Conservation (phyloP, 257 asterid species). For the Ocimum tenuiflorum region DNA sequence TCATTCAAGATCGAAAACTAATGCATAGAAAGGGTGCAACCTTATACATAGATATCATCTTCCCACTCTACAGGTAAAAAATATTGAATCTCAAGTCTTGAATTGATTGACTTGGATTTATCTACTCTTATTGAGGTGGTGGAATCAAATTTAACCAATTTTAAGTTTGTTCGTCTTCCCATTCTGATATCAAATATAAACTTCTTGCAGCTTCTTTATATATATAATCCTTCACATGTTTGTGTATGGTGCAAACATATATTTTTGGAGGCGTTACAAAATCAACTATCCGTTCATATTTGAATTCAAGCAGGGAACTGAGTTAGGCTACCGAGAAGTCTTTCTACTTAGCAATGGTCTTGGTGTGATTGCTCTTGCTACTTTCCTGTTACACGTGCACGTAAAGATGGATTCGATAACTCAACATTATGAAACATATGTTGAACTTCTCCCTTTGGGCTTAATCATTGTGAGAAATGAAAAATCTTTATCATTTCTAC, state of each 20-base stretch:
- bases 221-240: slow-evolving; percentile 68
- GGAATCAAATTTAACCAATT: background rate
- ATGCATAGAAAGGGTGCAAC: slow-evolving; percentile 36
- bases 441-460: slow-evolving; percentile 69
- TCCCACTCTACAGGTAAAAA: slow-evolving; percentile 69
- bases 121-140: background rate
- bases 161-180: background rate
- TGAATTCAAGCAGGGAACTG: slow-evolving; percentile 76
- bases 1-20: slow-evolving; percentile 45
- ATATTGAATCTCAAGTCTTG: background rate
- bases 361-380: slow-evolving; percentile 54
- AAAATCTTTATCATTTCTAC: background rate
- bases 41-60: slow-evolving; percentile 46
- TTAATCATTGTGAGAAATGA: slow-evolving; percentile 46
- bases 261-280: slow-evolving; percentile 75
- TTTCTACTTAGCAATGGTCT: slow-evolving; percentile 71
- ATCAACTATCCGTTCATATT: slow-evolving; percentile 82
- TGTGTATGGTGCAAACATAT: slow-evolving; percentile 63
- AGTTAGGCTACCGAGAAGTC: slow-evolving; percentile 66
- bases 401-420: slow-evolving; percentile 49
- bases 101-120: background rate
- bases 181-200: slow-evolving; percentile 14
- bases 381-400: slow-evolving; percentile 63
- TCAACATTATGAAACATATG: slow-evolving; percentile 33
- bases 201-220: slow-evolving; percentile 57